Evolutionary conservation across 257 asterid genomes (phyloP), one percentile per base, ranked within the genome.

Genomic region (Nicotiana otophora): DNA sequence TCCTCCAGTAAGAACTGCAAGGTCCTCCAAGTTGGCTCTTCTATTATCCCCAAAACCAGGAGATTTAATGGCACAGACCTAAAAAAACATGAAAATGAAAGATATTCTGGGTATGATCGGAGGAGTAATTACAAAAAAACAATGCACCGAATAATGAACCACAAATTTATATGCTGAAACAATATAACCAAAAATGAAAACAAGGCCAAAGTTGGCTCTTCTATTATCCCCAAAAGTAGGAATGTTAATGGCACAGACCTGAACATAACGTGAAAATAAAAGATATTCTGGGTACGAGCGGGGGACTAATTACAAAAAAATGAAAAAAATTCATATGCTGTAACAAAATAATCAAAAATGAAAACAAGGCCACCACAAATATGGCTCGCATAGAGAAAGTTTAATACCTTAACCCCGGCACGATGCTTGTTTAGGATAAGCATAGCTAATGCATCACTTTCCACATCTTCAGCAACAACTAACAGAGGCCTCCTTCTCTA

Each of bases 41-140:
- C 89, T 89, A 87, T 85, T 93, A 77, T 95, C 98, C 86, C 98
- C 98, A 92, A 93, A 95, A 85, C 97, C 98, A 87, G 98, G 97
- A 89, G 98, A 92, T 91, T 95, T 93, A 86, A 95, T 92, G 81
- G 97, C 98, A 91, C 98, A 95, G 58, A 95, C 96, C 98, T 94
- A 48, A 90, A 82, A 42, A 23, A 77, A 77, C 80, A 69, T 8
- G 83, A 75, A 68, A 60, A 81, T 28, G 81, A 15, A 63, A 34
- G 46, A 12, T 82, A 82, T 36, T 19, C 77, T 58, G 34, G 69
- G 62, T 53, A 78, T 42, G 23, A 83, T 48, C 69, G 11, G 39
- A 61, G 31, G 30, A 75, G 16, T 19, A 28, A 19, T 10, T 55
- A 36, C 64, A 81, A 81, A 34, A 36, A 36, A 36, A 6, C 4